Percentiles rank a stretch among this genome's conserved stretches.
These are phyloP conservation scores for Rhizomucor miehei DNA, from an alignment of 371 early-diverging fungal species.

Conservation along the genomic window DNA sequence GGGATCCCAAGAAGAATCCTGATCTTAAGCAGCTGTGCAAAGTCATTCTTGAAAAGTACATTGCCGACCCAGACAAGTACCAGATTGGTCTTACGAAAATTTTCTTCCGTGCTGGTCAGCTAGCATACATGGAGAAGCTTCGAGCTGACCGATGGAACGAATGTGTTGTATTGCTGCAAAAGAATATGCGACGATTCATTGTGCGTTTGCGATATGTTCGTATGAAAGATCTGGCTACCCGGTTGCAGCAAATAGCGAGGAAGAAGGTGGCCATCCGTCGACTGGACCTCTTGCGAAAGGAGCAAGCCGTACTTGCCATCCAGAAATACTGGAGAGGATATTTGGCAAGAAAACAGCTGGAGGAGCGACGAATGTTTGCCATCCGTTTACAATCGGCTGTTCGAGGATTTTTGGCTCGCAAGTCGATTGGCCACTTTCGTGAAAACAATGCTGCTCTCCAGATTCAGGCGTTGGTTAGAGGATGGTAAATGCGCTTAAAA, in stretches of 20 bases:
- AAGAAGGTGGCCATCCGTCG: conserved; percentile 58
- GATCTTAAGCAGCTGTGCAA: conserved; percentile 57
- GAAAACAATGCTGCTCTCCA: conserved; percentile 69
- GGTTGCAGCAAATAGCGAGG: conserved; percentile 63
- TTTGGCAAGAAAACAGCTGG: conserved; percentile 57
- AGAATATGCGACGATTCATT: conserved; percentile 80
- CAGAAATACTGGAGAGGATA: conserved; percentile 72
- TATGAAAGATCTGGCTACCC: conserved; percentile 53
- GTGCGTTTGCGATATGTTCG: conserved; percentile 67
- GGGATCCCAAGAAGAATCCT: conserved; percentile 54
- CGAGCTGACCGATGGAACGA: conserved; percentile 79
- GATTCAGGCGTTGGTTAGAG: conserved; percentile 70
- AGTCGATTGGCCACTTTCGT: conserved; percentile 49
- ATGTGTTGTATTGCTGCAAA: conserved; percentile 85
- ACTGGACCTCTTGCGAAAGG: conserved; percentile 57
- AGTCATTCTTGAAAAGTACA: conserved; percentile 66
- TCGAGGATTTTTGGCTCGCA: conserved; percentile 58
- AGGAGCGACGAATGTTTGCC: conserved; percentile 32
- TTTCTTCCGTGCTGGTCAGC: conserved; percentile 98
- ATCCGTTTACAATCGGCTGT: conserved; percentile 43
- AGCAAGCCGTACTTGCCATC: conserved; percentile 71
- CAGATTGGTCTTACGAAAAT: conserved; percentile 97
- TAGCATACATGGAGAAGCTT: conserved; percentile 89
- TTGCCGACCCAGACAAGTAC: conserved; percentile 81
- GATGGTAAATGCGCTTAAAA: conserved; percentile 42